A percentile compares a stretch with the other conserved stretches of the same genome.
Conservation (phyloP, 2,329 filamentous ascomycete genomes). For the Fusarium xyrophilum region DNA sequence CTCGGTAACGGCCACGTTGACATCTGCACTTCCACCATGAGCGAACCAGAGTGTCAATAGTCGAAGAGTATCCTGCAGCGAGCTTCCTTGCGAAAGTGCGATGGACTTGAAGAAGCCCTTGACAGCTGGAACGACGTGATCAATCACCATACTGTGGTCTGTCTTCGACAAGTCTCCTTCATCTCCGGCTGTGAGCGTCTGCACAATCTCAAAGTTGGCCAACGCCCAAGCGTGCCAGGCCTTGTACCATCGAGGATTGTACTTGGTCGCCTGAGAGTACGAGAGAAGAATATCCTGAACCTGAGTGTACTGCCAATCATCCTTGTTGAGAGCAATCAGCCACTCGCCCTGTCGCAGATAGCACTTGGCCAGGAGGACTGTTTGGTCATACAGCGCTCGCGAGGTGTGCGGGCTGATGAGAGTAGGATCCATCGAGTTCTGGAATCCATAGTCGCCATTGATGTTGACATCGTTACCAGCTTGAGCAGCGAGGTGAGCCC, state of each 20-base stretch:
- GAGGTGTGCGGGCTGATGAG: conserved; percentile 59
- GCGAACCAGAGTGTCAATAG: conserved; percentile 96
- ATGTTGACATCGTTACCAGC: conserved; percentile 55
- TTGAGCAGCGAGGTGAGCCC: conserved; percentile 57
- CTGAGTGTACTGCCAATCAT: conserved; percentile 86
- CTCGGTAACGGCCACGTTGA: conserved; percentile 86
- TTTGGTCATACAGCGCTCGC: conserved; percentile 65
- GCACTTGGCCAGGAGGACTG: conserved; percentile 86
- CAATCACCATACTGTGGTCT: conserved; percentile 73
- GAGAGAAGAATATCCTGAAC: conserved; percentile 90
- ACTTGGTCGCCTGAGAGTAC: conserved; percentile 89
- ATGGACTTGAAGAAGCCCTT: conserved; percentile 98
- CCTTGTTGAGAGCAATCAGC: conserved; percentile 84
- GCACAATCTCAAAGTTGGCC: conserved; percentile 98
- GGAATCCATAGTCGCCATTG: conserved; percentile 58
- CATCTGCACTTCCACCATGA: conserved; percentile 86
- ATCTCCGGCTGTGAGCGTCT: conserved; percentile 72
- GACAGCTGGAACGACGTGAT: conserved; percentile 93
- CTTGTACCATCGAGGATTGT: conserved; percentile 97
- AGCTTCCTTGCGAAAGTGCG: conserved; percentile 86
- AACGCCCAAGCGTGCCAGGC: conserved; percentile 99
- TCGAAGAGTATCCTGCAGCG: conserved; percentile 91
- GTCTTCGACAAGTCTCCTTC: conserved; percentile 57
- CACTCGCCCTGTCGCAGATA: conserved; percentile 97
- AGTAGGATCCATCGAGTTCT: conserved; percentile 54